Base-by-base conservation (phyloP, 2,329 filamentous ascomycete species). In the Aspergillus sp. region DNA sequence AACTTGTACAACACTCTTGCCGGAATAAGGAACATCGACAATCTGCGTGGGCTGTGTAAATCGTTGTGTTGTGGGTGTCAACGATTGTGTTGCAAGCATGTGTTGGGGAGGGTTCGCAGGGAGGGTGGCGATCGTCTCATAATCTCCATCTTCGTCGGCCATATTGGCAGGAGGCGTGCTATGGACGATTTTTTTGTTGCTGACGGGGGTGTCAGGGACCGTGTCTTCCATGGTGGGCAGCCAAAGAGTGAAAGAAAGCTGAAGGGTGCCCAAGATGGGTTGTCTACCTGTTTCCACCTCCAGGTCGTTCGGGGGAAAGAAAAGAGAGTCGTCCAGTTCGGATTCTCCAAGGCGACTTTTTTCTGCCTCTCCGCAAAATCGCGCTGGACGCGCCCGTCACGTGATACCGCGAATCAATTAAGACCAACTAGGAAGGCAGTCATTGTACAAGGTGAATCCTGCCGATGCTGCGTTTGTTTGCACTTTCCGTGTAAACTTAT, bases 1-100 rank as follows among this genome's bases (percentile, higher is more conserved):
- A 3, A 97, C 93, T 73, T 96, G 93, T 56, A 97, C 79, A 51
- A 82, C 70, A 39, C 67, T 60, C 57, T 64, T 67, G 1, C 67
- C 65, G 48, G 70, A 70, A 47, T 75, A 71, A 40, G 77, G 73
- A 49, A 73, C 73, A 15, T 79, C 76, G 24, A 87, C 73, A 35
- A 86, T 75, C 66, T 88, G 86, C 11, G 84, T 88, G 0, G 86
- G 84, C 65, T 88, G 86, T 14, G 85, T 87, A 63, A 70, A 76
- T 77, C 55, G 79, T 75, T 73, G 83, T 72, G 58, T 83, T 78
- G 62, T 78, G 77, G 70, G 82, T 59, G 67, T 77, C 43, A 70
- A 63, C 57, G 68, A 63, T 64, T 72, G 72, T 55, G 71, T 71
- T 62, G 63, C 64, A 56, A 64, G 58, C 58, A 65, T 65, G 44